Base-by-base conservation (phyloP, 1,139 yeast genomes). In the Yamadazyma triangularis region DNA sequence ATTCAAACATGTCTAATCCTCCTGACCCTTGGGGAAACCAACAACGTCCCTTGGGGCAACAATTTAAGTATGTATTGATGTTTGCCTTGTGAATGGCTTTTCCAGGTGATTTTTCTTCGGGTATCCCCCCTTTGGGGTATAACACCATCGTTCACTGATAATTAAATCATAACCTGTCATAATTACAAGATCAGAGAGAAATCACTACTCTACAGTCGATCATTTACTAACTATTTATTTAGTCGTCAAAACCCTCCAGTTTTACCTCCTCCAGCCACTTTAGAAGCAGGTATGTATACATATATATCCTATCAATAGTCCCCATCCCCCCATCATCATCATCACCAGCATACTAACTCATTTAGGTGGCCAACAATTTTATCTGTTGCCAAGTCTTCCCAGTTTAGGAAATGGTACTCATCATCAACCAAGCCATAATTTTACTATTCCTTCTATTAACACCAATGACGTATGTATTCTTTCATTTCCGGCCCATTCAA, bases 201-300 rank as follows among this genome's bases (percentile, higher is more conserved):
- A n/a, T n/a, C n/a, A n/a, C n/a, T n/a, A n/a, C n/a, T n/a, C n/a
- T n/a, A n/a, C n/a, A n/a, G n/a, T n/a, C n/a, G n/a, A n/a, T n/a
- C 23, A 21, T 23, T 10, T 50, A 59, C 65, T 60, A 60, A 62
- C 64, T 33, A 35, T 34, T 8, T n/a, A n/a, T 28, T 27, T 45
- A 61, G 67, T 42, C 73, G 73, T 47, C 74, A 57, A 48, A 67
- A 63, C 36, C 73, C 76, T 10, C 75, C 78, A 7, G 74, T 72
- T 21, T 65, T 73, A 39, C 78, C 79, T 2, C 78, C 79, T 8
- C 77, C 79, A 8, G 73, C 76, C 12, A 63, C 73, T 25, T 60
- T 71, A 44, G 76, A 70, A 44, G 56, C 73, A 36, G 73, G 73
- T 58, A 62, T 47, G 65, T 18, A 7, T n/a, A n/a, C n/a, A n/a